phyloP scores from a whole-genome alignment of 148 eudicot species.

The Oxyria digyna region DNA sequence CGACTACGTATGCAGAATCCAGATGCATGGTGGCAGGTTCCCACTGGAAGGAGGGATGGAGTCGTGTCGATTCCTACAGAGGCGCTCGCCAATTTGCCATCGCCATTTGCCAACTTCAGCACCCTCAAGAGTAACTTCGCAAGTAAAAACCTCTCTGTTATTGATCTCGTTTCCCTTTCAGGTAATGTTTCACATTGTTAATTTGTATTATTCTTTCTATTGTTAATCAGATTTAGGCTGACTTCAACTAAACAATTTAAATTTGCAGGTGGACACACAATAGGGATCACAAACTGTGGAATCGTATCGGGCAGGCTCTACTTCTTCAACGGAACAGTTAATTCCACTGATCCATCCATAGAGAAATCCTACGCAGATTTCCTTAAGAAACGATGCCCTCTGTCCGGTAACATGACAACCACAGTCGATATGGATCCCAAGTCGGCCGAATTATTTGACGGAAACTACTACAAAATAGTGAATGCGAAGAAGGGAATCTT shows the following conservation, averaged over 20 bases:
- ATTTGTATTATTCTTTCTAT: too few relatives aligned
- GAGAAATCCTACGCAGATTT: slow-evolving; percentile 20
- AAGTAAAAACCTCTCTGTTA: slow-evolving; percentile 9
- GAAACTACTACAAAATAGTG: slow-evolving; percentile 19
- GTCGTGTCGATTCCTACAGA: slow-evolving; percentile 12
- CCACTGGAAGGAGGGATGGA: slow-evolving; percentile 19
- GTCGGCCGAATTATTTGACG: slow-evolving; percentile 21
- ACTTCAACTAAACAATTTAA: too few relatives aligned
- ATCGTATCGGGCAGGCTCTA: slow-evolving; percentile 20
- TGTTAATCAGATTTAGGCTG: too few relatives aligned
- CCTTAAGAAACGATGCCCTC: slow-evolving; percentile 17
- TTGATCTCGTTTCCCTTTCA: slow-evolving; percentile 24
- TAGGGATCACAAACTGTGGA: slow-evolving; percentile 29
- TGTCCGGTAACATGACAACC: slow-evolving; percentile 12
- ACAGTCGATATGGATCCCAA: slow-evolving; percentile 26
- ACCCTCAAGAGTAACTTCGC: slow-evolving; percentile 12
- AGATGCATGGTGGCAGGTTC: slow-evolving; percentile 9
- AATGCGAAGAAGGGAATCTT: slow-evolving; percentile 20
- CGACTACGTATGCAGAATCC: slow-evolving; percentile 8
- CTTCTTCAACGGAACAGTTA: slow-evolving; percentile 40
- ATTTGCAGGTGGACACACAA: slow-evolving; percentile 36
- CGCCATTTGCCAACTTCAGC: slow-evolving; percentile 11
- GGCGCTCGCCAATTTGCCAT: too few relatives aligned
- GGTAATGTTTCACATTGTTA: slow-evolving; percentile 11
- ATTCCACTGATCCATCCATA: slow-evolving; percentile 30